Evolutionary conservation across 179 eudicot species (phyloP).

Genomic region (Heliamphora ciliata): DNA sequence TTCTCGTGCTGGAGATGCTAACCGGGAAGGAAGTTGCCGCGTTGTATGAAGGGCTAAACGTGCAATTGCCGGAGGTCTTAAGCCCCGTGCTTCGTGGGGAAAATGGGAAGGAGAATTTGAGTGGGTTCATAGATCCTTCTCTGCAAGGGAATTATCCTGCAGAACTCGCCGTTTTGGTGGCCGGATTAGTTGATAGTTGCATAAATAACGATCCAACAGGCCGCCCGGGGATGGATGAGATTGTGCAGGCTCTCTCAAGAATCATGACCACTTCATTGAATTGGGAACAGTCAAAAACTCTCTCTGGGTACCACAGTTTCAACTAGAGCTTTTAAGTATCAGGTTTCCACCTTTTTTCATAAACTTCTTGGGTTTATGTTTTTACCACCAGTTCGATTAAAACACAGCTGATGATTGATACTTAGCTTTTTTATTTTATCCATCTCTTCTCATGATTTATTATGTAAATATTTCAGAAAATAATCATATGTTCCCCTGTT

Average conservation of each 20-base stretch:
- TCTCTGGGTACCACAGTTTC: slow-evolving; percentile 15
- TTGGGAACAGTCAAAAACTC: slow-evolving; percentile 45
- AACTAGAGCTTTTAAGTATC: neutral
- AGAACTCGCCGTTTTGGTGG: slow-evolving; percentile 39
- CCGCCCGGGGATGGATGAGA: slow-evolving; percentile 68
- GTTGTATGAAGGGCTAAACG: slow-evolving; percentile 30
- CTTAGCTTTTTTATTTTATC: neutral
- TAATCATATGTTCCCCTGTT: no score
- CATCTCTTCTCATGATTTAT: neutral
- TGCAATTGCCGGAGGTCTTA: slow-evolving; percentile 26
- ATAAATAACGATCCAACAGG: slow-evolving; percentile 43
- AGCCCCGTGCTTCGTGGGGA: slow-evolving; percentile 27
- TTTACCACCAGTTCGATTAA: no score
- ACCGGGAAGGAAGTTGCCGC: slow-evolving; percentile 44
- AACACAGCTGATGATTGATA: no score
- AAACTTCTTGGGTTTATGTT: neutral
- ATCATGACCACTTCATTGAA: slow-evolving; percentile 36
- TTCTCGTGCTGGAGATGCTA: slow-evolving; percentile 67
- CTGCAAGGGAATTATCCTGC: slow-evolving; percentile 55
- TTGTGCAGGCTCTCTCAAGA: slow-evolving; percentile 50
- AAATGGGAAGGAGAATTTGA: slow-evolving; percentile 31
- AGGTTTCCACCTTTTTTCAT: neutral
- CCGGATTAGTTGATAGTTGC: slow-evolving; percentile 44
- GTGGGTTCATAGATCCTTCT: slow-evolving; percentile 47
- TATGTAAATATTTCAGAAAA: no score